Evolutionary conservation across 2,329 filamentous ascomycete species (phyloP).

Genomic region (Didymellaceae sp.): DNA sequence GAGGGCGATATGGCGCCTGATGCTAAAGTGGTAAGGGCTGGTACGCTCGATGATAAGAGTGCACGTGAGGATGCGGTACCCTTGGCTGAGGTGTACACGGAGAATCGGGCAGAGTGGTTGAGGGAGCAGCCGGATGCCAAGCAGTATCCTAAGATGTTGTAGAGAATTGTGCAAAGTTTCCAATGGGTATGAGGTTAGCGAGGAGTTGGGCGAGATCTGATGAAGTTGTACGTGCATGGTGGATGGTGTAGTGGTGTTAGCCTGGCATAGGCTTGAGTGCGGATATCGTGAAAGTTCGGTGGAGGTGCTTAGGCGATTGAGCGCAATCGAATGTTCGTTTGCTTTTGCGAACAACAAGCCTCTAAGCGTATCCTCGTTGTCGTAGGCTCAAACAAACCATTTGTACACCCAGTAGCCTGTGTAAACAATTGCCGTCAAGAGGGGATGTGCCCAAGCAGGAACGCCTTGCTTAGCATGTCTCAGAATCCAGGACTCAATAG

Average conservation of each 20-base stretch:
- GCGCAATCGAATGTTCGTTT: too few species aligned
- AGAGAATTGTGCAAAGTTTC: neutral
- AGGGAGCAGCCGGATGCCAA: constrained; percentile 14
- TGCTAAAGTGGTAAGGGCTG: constrained; percentile 9
- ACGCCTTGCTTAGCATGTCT: constrained; percentile 22
- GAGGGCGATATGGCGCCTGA: constrained; percentile 16
- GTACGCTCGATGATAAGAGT: constrained; percentile 11
- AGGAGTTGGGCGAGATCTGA: neutral
- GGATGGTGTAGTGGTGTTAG: too few species aligned
- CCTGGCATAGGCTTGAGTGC: too few species aligned
- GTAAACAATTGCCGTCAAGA: constrained; percentile 24
- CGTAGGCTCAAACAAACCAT: constrained; percentile 19
- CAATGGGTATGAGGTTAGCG: neutral
- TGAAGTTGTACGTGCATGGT: neutral
- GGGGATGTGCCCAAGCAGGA: constrained; percentile 24
- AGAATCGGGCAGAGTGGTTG: constrained; percentile 14
- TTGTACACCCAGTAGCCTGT: constrained; percentile 28
- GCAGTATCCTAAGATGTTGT: constrained; percentile 16
- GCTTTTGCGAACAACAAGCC: too few species aligned
- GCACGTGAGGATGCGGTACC: constrained; percentile 8
- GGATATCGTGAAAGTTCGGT: too few species aligned
- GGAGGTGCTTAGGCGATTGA: too few species aligned
- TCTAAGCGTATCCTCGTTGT: too few species aligned
- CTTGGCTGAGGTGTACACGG: constrained; percentile 12
- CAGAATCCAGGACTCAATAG: constrained; percentile 48